A percentile compares a stretch with the other conserved stretches of the same genome.
Conservation (phyloP, 2,329 filamentous ascomycete species). For the Thelonectria blattea region DNA sequence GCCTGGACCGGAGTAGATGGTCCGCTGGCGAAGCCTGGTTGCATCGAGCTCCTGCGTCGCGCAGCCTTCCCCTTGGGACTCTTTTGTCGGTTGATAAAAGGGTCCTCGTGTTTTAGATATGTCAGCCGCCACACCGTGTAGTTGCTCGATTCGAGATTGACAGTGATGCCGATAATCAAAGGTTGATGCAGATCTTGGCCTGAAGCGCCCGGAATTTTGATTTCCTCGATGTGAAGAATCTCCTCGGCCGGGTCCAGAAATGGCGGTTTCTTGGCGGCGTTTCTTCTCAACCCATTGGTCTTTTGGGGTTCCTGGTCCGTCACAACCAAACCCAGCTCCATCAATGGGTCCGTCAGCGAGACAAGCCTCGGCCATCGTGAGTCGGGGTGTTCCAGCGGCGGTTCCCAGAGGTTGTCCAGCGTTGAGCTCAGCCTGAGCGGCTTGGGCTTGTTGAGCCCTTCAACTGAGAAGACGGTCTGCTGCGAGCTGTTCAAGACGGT, state of each 20-base stretch:
- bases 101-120: slow-evolving; percentile 74
- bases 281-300: slow-evolving; percentile 39
- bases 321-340: slow-evolving; percentile 85
- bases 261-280: slow-evolving; percentile 48
- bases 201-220: slow-evolving; percentile 59
- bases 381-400: slow-evolving; percentile 57
- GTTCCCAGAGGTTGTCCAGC: slow-evolving; percentile 64
- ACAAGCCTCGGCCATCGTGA: slow-evolving; percentile 77
- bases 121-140: slow-evolving; percentile 86
- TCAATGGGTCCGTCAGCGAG: slow-evolving; percentile 82
- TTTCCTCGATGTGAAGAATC: slow-evolving; percentile 79
- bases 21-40: slow-evolving; percentile 73
- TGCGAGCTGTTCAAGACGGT: slow-evolving; percentile 59
- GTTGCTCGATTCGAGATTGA: slow-evolving; percentile 75
- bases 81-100: slow-evolving; percentile 54
- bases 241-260: slow-evolving; percentile 80
- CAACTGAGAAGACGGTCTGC: slow-evolving; percentile 61
- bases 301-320: slow-evolving; percentile 55
- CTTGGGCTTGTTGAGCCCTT: slow-evolving; percentile 62
- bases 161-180: slow-evolving; percentile 78
- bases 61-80: slow-evolving; percentile 53
- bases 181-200: slow-evolving; percentile 49
- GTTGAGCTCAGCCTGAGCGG: slow-evolving; percentile 59
- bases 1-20: slow-evolving; percentile 77
- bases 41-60: slow-evolving; percentile 68